A percentile compares a stretch with the other conserved stretches of the same genome.
Evolutionary conservation across 371 early-diverging fungal genomes (phyloP).

Genomic region (Lichtheimia hyalospora): DNA sequence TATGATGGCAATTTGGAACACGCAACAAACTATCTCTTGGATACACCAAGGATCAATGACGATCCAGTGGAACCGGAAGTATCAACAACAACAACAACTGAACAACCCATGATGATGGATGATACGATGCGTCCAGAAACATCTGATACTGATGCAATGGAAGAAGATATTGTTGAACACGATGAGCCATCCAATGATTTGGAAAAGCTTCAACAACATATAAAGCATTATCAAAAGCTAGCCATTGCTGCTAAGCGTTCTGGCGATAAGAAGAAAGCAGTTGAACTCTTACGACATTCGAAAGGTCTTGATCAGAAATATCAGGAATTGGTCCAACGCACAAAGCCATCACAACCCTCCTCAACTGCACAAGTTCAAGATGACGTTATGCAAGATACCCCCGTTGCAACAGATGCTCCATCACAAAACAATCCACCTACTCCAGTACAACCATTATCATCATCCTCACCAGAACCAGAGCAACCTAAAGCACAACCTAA

Average conservation of each 20-base stretch:
- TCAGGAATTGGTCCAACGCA: constrained; percentile 10
- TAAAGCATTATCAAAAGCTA: constrained; percentile 31
- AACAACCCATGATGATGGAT: not conserved
- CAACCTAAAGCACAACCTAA: not conserved
- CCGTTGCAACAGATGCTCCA: not conserved
- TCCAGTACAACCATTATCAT: not conserved
- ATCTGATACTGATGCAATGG: not conserved
- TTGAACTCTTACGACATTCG: constrained; percentile 37
- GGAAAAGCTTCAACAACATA: constrained; percentile 23
- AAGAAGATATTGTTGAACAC: constrained; percentile 11
- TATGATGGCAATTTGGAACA: constrained; percentile 33
- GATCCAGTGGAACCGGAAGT: not conserved
- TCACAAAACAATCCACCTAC: not conserved
- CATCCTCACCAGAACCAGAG: not conserved
- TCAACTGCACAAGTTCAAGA: not conserved
- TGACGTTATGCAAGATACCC: not conserved
- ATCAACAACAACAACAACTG: not conserved
- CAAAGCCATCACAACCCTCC: not conserved
- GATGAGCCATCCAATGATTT: constrained; percentile 7
- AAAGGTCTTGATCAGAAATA: constrained; percentile 28
- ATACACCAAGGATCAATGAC: constrained; percentile 12
- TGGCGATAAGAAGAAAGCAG: constrained; percentile 45
- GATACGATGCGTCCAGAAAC: not conserved
- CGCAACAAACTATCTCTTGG: constrained; percentile 38
- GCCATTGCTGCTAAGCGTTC: constrained; percentile 42